These are phyloP conservation scores for Endocladia muricata DNA, from an alignment of 31 red algal genomes.

Conservation along the genomic window DNA sequence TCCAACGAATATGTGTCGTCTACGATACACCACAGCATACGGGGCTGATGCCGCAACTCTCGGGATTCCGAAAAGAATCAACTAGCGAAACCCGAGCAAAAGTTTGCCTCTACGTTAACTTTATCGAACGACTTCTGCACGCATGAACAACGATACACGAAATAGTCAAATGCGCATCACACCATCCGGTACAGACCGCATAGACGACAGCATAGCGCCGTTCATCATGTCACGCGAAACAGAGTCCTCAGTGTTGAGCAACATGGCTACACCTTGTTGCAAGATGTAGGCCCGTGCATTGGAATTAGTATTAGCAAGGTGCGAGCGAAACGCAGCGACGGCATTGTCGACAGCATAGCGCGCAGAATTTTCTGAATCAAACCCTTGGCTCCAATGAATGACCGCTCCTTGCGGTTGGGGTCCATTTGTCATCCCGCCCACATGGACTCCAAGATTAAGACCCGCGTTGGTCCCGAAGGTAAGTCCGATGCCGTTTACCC, in stretches of 20 bases:
- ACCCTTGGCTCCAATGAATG: constrained; percentile 44
- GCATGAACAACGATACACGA: too few species aligned
- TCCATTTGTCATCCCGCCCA: background rate
- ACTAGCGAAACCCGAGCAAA: too few species aligned
- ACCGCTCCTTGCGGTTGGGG: background rate
- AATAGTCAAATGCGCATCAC: too few species aligned
- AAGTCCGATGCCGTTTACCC: background rate
- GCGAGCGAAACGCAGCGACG: constrained; percentile 17
- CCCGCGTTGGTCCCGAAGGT: background rate
- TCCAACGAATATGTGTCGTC: too few species aligned
- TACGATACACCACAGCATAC: too few species aligned
- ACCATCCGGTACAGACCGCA: too few species aligned
- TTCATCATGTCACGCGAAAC: too few species aligned
- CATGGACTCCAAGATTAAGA: background rate
- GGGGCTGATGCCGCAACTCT: too few species aligned
- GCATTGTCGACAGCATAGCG: constrained; percentile 36
- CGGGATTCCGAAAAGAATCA: too few species aligned
- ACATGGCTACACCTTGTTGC: background rate
- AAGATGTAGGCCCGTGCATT: constrained; percentile 19
- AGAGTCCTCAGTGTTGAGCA: background rate
- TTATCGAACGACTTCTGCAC: too few species aligned
- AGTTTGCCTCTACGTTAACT: too few species aligned
- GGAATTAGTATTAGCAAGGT: background rate
- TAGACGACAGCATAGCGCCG: too few species aligned
- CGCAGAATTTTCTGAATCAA: constrained; percentile 36